phyloP scores from a whole-genome alignment of 768 basidiomycete species.

The Hericium coralloides region DNA sequence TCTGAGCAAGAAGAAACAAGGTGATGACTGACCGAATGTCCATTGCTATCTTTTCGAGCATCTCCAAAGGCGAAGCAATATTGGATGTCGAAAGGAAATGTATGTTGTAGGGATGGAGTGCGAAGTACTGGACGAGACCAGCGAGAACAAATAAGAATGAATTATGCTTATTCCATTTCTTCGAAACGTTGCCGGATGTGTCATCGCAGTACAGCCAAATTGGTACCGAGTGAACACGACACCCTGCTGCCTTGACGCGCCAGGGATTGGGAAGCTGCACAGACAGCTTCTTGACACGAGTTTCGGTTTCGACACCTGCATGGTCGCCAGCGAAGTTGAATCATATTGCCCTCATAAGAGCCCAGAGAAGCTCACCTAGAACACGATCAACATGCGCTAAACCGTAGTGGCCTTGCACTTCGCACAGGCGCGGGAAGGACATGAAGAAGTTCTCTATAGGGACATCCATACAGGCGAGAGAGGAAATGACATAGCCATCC shows the following conservation, averaged over 20 bases:
- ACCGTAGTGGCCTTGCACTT: background rate
- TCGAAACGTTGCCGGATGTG: constrained; percentile 35
- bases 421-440: background rate
- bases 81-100: constrained; percentile 36
- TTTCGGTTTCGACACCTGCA: no score
- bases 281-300: background rate
- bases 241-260: background rate
- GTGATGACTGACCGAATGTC: constrained; percentile 20
- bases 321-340: no score
- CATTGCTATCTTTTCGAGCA: constrained; percentile 25
- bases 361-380: no score
- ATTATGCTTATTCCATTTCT: constrained; percentile 42
- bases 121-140: constrained; percentile 24
- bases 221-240: constrained; percentile 21
- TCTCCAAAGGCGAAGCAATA: constrained; percentile 31
- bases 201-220: constrained; percentile 38
- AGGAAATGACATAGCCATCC: no score
- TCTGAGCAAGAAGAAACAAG: background rate
- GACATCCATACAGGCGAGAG: background rate
- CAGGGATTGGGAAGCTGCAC: background rate
- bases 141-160: constrained; percentile 28
- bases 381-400: no score
- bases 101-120: constrained; percentile 27
- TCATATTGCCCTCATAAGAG: no score
- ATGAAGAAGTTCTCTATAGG: background rate